Evolutionary conservation across 2,329 filamentous ascomycete genomes (phyloP).

Genomic region (Exophiala dermatitidis): DNA sequence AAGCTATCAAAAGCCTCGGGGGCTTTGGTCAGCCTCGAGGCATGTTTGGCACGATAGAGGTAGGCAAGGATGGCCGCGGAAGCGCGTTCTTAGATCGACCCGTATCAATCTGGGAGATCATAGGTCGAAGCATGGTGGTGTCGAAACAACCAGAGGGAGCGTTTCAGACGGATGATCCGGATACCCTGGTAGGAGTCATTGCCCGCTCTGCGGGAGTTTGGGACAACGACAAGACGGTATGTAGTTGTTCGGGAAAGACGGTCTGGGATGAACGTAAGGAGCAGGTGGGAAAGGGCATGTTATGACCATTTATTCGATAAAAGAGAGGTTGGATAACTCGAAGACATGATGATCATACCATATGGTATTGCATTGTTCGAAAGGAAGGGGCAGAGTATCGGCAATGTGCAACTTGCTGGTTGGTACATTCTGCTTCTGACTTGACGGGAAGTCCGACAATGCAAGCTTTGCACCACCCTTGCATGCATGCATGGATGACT

Average conservation of each 20-base stretch:
- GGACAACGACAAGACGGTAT: constrained; percentile 98
- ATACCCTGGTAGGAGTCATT: constrained; percentile 88
- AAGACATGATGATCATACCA: background rate
- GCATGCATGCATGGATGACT: constrained; percentile 11
- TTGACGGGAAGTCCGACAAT: constrained; percentile 11
- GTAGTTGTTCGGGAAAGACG: constrained; percentile 95
- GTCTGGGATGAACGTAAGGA: constrained; percentile 95
- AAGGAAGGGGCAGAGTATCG: background rate
- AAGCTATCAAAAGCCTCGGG: constrained; percentile 41
- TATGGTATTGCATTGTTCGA: background rate
- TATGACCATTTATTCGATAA: constrained; percentile 45
- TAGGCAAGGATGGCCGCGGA: constrained; percentile 68
- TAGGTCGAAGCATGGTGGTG: constrained; percentile 85
- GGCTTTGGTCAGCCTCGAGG: constrained; percentile 47
- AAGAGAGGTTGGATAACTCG: background rate
- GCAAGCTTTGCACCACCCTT: constrained; percentile 4
- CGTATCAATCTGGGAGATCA: constrained; percentile 91
- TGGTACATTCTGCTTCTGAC: constrained; percentile 2
- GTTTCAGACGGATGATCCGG: constrained; percentile 64
- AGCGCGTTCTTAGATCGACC: constrained; percentile 72
- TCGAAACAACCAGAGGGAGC: constrained; percentile 58
- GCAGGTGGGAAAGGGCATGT: constrained; percentile 82
- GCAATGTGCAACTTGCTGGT: background rate
- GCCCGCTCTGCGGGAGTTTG: constrained; percentile 94
- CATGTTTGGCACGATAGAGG: constrained; percentile 65